These are phyloP conservation scores for Suhomyces choctaworum DNA, from an alignment of 1,139 yeast genomes.

Conservation along the genomic window DNA sequence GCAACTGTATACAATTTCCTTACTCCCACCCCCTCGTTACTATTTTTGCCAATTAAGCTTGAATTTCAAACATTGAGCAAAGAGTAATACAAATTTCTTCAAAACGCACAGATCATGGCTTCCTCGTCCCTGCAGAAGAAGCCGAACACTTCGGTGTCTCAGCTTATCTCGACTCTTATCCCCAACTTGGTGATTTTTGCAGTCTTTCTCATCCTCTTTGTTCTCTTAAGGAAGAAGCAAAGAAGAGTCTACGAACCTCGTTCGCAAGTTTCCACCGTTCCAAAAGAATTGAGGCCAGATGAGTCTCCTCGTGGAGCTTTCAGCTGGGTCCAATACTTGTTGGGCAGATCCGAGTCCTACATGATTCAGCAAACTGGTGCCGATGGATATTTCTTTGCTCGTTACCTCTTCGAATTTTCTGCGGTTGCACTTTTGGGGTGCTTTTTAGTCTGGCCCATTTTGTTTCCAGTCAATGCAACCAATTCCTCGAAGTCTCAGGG, in stretches of 20 bases:
- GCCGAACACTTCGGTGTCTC: constrained; percentile 36
- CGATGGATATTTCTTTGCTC: constrained; percentile 84
- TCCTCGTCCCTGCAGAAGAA: too few species aligned
- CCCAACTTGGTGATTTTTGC: constrained; percentile 51
- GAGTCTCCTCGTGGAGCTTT: constrained; percentile 56
- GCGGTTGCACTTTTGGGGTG: constrained; percentile 64
- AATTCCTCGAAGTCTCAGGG: constrained; percentile 59
- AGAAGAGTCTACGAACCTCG: constrained; percentile 83
- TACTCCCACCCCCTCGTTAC: not conserved
- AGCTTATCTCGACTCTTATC: constrained; percentile 39
- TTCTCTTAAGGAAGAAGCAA: constrained; percentile 64
- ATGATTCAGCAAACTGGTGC: constrained; percentile 78
- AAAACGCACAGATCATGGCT: too few species aligned
- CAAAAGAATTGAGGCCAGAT: constrained; percentile 48
- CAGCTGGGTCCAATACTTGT: constrained; percentile 54
- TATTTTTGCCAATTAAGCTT: not conserved
- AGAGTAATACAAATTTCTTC: too few species aligned
- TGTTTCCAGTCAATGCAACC: constrained; percentile 86
- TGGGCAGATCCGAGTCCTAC: constrained; percentile 61
- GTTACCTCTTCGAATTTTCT: constrained; percentile 69
- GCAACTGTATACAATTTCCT: too few species aligned
- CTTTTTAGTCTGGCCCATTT: constrained; percentile 67
- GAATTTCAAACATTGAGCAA: too few species aligned
- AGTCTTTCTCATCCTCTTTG: constrained; percentile 56
- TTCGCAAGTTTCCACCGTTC: constrained; percentile 44